Evolutionary conservation across 768 basidiomycete species (phyloP).

Genomic region (Suillus cothurnatus): DNA sequence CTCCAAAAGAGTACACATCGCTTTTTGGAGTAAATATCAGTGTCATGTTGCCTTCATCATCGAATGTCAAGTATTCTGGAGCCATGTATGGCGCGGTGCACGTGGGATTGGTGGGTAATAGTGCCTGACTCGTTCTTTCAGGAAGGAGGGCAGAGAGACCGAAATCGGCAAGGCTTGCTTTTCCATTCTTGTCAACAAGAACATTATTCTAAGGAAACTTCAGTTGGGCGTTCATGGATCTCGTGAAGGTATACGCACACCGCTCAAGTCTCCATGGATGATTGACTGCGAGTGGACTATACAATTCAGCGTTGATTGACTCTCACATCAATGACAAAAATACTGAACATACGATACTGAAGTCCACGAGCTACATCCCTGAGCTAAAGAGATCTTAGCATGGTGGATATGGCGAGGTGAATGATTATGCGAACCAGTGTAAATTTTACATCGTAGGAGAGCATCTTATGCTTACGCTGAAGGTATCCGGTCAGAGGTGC

Average conservation of each 20-base stretch:
- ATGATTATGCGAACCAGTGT: not conserved
- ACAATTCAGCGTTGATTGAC: not conserved
- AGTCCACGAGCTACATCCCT: not conserved
- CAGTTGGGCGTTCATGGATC: not conserved
- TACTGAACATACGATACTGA: slow-evolving; percentile 9
- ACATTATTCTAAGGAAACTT: slow-evolving; percentile 7
- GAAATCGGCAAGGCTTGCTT: slow-evolving; percentile 4
- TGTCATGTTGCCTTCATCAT: not conserved
- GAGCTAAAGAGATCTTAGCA: not conserved
- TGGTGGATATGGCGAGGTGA: not conserved
- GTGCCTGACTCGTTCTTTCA: slow-evolving; percentile 11
- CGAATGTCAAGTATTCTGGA: not conserved
- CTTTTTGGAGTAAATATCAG: not conserved
- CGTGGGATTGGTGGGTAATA: not conserved
- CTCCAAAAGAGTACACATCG: slow-evolving; percentile 19
- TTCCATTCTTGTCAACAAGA: slow-evolving; percentile 18
- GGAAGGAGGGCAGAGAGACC: slow-evolving; percentile 9
- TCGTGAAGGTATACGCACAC: slow-evolving; percentile 23
- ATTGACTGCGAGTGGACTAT: slow-evolving; percentile 24
- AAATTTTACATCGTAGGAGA: not conserved
- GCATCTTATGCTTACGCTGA: slow-evolving; percentile 8
- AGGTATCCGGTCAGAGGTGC: slow-evolving; percentile 27
- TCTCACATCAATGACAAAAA: not conserved
- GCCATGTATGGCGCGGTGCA: slow-evolving; percentile 24
- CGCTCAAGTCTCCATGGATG: slow-evolving; percentile 30